Evolutionary conservation across 768 basidiomycete genomes (phyloP).

Genomic region (Sistotremastrum niveocremeum): DNA sequence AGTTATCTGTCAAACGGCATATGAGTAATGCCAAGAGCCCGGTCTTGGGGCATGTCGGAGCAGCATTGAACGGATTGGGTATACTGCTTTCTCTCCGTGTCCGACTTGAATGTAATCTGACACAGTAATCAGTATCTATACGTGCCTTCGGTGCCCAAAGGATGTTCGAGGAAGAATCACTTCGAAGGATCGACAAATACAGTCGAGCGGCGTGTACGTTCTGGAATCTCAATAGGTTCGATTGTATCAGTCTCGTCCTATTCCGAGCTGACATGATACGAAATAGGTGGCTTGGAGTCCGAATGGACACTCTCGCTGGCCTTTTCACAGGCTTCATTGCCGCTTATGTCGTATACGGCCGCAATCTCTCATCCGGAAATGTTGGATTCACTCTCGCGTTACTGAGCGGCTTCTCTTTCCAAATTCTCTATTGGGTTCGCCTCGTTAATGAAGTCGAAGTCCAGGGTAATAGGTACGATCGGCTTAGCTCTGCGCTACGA

Average conservation of each 20-base stretch:
- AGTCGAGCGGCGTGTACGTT: conserved; percentile 32
- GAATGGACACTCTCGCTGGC: conserved; percentile 33
- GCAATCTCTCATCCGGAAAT: conserved; percentile 9
- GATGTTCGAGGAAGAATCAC: conserved; percentile 29
- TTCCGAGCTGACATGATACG: not conserved
- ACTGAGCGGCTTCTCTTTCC: conserved; percentile 11
- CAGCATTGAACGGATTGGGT: conserved; percentile 45
- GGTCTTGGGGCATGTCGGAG: conserved; percentile 22
- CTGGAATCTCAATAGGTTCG: conserved; percentile 33
- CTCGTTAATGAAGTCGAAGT: conserved; percentile 33
- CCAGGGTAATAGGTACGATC: conserved; percentile 21
- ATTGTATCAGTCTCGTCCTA: not conserved
- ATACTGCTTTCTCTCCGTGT: not conserved
- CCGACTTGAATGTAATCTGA: not conserved
- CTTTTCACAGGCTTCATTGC: conserved; percentile 25
- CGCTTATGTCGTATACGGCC: conserved; percentile 25
- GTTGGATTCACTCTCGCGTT: conserved; percentile 5
- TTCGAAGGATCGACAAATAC: conserved; percentile 41
- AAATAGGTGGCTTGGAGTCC: conserved; percentile 25
- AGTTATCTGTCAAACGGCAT: conserved; percentile 37
- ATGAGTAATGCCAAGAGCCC: conserved; percentile 1
- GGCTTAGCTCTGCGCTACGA: no score
- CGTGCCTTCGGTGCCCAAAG: conserved; percentile 52
- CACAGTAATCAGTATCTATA: conserved; percentile 26
- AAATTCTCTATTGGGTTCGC: conserved; percentile 22